These are phyloP conservation scores for Mortierella sp. DNA, from an alignment of 371 early-diverging fungal species.

Conservation along the genomic window DNA sequence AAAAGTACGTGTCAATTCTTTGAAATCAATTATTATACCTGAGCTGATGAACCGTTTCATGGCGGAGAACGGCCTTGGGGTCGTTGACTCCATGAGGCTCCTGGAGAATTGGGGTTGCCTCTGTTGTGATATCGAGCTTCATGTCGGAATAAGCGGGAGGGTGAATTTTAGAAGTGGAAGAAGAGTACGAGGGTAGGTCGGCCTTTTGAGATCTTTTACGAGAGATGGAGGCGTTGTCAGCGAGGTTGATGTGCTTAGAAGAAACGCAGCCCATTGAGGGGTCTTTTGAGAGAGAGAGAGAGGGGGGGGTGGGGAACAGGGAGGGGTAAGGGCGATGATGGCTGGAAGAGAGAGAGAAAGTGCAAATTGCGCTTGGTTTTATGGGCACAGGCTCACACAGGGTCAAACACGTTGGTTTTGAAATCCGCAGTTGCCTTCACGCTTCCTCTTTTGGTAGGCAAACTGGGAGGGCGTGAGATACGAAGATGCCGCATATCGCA, in stretches of 20 bases:
- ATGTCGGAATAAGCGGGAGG: constrained; percentile 49
- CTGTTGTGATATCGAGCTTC: constrained; percentile 30
- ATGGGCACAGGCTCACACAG: not conserved
- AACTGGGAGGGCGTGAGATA: not conserved
- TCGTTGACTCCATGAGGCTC: constrained; percentile 45
- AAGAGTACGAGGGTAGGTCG: constrained; percentile 18
- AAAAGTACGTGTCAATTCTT: not conserved
- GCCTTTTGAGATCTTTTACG: constrained; percentile 15
- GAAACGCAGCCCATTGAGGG: constrained; percentile 46
- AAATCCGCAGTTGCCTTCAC: not conserved
- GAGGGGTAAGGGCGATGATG: not conserved
- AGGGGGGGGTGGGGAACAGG: not conserved
- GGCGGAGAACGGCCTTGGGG: constrained; percentile 36
- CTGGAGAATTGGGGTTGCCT: constrained; percentile 29
- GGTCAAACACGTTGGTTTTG: not conserved
- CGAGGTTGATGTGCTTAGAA: constrained; percentile 42
- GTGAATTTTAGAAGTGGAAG: constrained; percentile 9
- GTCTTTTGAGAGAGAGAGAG: not conserved
- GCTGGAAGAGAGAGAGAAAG: not conserved
- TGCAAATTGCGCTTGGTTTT: not conserved
- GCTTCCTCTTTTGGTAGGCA: constrained; percentile 29
- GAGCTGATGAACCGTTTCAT: constrained; percentile 22
- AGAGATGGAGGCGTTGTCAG: constrained; percentile 28
- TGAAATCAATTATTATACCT: constrained; percentile 25
- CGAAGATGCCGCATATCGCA: not conserved